Evolutionary conservation across 345 rosid species (phyloP), one percentile per base, ranked within the genome.

Genomic region (Microcos paniculata): DNA sequence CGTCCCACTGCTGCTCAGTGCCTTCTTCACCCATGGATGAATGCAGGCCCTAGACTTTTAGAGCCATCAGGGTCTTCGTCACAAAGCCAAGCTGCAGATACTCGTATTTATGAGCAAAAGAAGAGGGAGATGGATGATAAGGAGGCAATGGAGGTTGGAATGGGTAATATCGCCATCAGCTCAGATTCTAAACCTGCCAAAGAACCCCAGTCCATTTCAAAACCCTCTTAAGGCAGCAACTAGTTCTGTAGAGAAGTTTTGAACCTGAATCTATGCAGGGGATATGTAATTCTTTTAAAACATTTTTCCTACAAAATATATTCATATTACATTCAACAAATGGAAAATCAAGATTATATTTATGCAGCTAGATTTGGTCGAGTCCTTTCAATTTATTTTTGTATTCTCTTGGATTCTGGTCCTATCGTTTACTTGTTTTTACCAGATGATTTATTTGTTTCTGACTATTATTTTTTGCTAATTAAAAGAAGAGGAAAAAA

Each of bases 1-100:
- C 88, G 90, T 43, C 93, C 93, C 11, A 86, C 87, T 52, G 93
- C 95, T 53, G 87, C 90, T 48, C 87, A 89, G 79, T 86, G 90
- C 78, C 93, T 89, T 76, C 84, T 83, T 80, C 96, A 89, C 79
- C 91, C 88, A 42, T 91, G 90, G 91, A 70, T 89, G 23, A 86
- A 69, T 76, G 76, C 89, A 10, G 89, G 85, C 18, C 90, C 90
- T 43, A 72, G 62, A 62, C 59, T 69, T 28, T 59, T 87, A 48
- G 86, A 86, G 74, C 90, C 88, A 11, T 80, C 89, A 16, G 40
- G 80, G 62, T 74, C 84, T 53, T 62, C 79, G 43, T 33, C 75
- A 48, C 79, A 68, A 74, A 80, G 59, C 72, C 84, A 76, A 71
- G 81, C 52, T 26, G 40, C 30, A 28, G 90, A 81, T 45, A 30